A percentile compares a stretch with the other conserved stretches of the same genome.
phyloP scores from a whole-genome alignment of 2,329 filamentous ascomycete genomes.

The Beauveria australis region DNA sequence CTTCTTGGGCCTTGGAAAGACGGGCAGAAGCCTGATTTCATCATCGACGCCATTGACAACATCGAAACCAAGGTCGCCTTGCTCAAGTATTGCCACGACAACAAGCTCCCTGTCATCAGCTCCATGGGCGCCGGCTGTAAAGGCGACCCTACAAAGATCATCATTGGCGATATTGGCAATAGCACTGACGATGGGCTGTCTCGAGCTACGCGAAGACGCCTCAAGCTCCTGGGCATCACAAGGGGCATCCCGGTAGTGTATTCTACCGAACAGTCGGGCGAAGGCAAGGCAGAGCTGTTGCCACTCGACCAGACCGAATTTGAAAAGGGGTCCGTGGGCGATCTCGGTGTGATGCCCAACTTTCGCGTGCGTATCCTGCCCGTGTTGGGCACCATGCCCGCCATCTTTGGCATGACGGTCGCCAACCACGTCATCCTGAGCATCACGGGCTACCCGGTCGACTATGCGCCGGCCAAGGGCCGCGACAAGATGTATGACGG shows the following conservation, averaged over 20 bases:
- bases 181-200: constrained; percentile 87
- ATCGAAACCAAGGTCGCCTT: constrained; percentile 93
- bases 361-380: constrained; percentile 93
- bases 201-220: constrained; percentile 67
- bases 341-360: constrained; percentile 81
- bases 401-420: constrained; percentile 83
- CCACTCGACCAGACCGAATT: constrained; percentile 86
- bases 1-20: constrained; percentile 61
- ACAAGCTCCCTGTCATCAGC: constrained; percentile 75
- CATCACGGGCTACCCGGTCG: constrained; percentile 74
- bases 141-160: constrained; percentile 72
- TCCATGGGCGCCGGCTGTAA: constrained; percentile 97
- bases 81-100: constrained; percentile 76
- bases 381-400: constrained; percentile 93
- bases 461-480: constrained; percentile 72
- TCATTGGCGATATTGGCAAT: constrained; percentile 82
- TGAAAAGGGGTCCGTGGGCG: constrained; percentile 73
- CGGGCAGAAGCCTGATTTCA: constrained; percentile 65
- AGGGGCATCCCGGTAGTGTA: constrained; percentile 87
- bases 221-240: constrained; percentile 70
- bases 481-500: constrained; percentile 89
- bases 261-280: constrained; percentile 81
- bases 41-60: constrained; percentile 98
- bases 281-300: constrained; percentile 83
- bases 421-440: constrained; percentile 89